phyloP scores from a whole-genome alignment of 495 filamentous ascomycete species.

The Aspergillus sparsus region DNA sequence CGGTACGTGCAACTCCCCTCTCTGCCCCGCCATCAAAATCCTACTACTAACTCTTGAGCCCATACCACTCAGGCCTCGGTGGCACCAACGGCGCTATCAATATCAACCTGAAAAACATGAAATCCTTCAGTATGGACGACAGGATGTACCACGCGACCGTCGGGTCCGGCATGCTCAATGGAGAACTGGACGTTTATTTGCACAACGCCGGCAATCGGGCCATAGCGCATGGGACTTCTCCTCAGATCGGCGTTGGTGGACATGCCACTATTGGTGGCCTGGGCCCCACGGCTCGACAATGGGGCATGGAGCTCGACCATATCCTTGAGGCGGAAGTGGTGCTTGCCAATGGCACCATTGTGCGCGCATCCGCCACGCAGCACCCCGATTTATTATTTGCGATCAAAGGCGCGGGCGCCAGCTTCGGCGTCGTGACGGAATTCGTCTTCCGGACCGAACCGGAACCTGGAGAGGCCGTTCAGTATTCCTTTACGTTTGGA shows the following conservation, averaged over 20 bases:
- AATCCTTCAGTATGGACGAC: conserved; percentile 55
- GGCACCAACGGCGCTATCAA: conserved; percentile 45
- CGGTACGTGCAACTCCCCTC: conserved; percentile 31
- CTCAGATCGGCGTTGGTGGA: conserved; percentile 68
- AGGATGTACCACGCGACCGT: conserved; percentile 60
- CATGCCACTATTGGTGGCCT: conserved; percentile 74
- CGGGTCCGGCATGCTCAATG: conserved; percentile 63
- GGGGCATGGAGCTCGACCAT: conserved; percentile 65
- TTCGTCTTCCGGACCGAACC: conserved; percentile 47
- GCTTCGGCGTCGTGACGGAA: conserved; percentile 50
- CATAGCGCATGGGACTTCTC: conserved; percentile 68
- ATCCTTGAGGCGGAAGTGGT: conserved; percentile 64
- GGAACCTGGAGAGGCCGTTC: conserved; percentile 34
- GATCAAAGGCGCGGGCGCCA: conserved; percentile 47
- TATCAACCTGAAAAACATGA: conserved; percentile 47
- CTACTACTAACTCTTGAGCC: too few relatives aligned
- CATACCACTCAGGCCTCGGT: conserved; percentile 20
- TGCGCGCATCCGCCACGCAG: conserved; percentile 36
- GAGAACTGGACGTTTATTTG: conserved; percentile 59
- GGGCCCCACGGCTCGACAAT: conserved; percentile 62
- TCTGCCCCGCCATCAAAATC: too few relatives aligned
- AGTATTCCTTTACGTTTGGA: conserved; percentile 45
- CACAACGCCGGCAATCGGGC: conserved; percentile 60
- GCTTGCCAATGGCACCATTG: conserved; percentile 56
- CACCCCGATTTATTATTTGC: conserved; percentile 57